Conservation (phyloP, 2,329 filamentous ascomycete genomes). For the Bisporella sp. region DNA sequence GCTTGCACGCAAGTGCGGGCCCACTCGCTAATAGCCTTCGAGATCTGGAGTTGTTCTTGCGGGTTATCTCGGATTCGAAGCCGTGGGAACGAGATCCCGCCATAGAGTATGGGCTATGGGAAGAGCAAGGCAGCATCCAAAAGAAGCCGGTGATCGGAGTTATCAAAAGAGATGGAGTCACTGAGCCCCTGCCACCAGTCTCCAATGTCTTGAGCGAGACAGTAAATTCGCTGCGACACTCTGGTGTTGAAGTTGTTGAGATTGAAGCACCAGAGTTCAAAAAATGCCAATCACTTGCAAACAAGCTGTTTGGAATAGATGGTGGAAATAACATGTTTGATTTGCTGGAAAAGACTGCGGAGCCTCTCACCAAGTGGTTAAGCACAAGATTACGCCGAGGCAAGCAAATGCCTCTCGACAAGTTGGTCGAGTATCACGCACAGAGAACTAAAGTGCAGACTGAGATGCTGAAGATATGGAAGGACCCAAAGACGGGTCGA, state of each 20-base stretch:
- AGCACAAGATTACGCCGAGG: slow-evolving; percentile 41
- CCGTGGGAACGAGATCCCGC: slow-evolving; percentile 41
- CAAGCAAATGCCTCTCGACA: slow-evolving; percentile 37
- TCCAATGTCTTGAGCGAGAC: slow-evolving; percentile 38
- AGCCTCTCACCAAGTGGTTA: slow-evolving; percentile 56
- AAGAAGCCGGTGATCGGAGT: slow-evolving; percentile 37
- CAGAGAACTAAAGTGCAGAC: slow-evolving; percentile 43
- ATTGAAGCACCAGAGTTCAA: slow-evolving; percentile 47
- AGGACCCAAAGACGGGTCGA: slow-evolving; percentile 31
- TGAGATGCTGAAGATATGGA: slow-evolving; percentile 53
- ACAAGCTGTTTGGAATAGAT: slow-evolving; percentile 51
- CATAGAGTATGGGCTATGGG: slow-evolving; percentile 36
- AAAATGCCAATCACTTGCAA: slow-evolving; percentile 48
- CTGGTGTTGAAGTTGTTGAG: slow-evolving; percentile 50
- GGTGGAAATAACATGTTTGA: slow-evolving; percentile 49
- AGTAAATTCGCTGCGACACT: slow-evolving; percentile 30
- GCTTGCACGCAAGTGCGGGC: slow-evolving; percentile 40
- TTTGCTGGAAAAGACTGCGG: slow-evolving; percentile 45
- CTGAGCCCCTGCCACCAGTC: slow-evolving; percentile 45
- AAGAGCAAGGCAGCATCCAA: slow-evolving; percentile 18
- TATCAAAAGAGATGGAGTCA: slow-evolving; percentile 41
- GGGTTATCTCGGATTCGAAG: slow-evolving; percentile 42
- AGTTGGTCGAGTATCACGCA: slow-evolving; percentile 45
- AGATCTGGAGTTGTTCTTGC: slow-evolving; percentile 41
- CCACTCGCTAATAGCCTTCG: slow-evolving; percentile 39